Conservation (phyloP, 768 basidiomycete genomes). For the Epithele typhae region DNA sequence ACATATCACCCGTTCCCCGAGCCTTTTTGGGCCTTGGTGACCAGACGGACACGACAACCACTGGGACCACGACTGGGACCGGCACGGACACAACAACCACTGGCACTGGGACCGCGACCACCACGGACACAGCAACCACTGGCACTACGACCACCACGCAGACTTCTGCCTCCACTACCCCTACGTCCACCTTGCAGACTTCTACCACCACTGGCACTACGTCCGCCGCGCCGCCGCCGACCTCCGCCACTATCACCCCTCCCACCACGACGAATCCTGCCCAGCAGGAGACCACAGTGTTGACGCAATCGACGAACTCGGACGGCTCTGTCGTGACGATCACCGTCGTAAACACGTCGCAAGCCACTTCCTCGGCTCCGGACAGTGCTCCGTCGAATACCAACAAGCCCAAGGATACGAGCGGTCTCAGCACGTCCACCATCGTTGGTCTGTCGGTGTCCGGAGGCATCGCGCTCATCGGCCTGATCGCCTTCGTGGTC, state of each 20-base stretch:
- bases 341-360: conserved; percentile 12
- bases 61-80: neutral
- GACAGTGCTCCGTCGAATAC: too few relatives aligned
- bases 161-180: neutral
- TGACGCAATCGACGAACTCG: too few relatives aligned
- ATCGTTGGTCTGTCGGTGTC: conserved; percentile 80
- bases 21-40: neutral
- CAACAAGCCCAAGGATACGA: conserved; percentile 17
- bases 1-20: neutral
- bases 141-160: conserved; percentile 2
- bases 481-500: conserved; percentile 67
- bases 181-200: neutral
- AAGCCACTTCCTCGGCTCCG: conserved; percentile 8
- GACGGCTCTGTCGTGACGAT: neutral
- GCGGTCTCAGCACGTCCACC: conserved; percentile 60
- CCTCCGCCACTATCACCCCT: neutral
- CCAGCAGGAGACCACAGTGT: neutral
- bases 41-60: neutral
- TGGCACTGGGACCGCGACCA: neutral
- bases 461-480: conserved; percentile 71
- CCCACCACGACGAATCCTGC: neutral
- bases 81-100: conserved; percentile 2
- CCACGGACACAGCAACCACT: neutral
- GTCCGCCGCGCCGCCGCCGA: neutral
- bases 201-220: neutral